phyloP scores from a whole-genome alignment of 306 rosid species.

The Mimosa bimucronata region DNA sequence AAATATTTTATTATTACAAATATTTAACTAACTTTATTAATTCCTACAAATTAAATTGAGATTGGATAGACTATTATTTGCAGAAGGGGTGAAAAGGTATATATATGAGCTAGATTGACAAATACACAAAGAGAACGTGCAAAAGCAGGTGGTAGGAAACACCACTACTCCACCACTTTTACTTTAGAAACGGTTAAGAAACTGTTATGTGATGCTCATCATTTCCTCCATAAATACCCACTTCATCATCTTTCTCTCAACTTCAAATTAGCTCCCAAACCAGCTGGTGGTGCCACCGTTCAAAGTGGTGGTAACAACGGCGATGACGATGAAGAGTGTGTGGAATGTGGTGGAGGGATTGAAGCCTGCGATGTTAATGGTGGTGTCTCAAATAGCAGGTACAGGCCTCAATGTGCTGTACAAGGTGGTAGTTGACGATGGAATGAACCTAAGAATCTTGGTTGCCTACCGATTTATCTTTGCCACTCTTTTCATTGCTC shows the following conservation, averaged over 20 bases:
- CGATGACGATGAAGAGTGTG: not conserved
- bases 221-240: not conserved
- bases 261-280: not conserved
- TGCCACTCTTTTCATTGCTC: slow-evolving; percentile 60
- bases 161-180: not conserved
- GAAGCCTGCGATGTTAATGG: slow-evolving; percentile 56
- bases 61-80: too few relatives aligned
- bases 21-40: too few relatives aligned
- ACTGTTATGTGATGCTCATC: not conserved
- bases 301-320: not conserved
- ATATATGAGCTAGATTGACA: too few relatives aligned
- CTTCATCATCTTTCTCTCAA: not conserved
- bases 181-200: not conserved
- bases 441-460: slow-evolving; percentile 58
- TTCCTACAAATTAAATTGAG: too few relatives aligned
- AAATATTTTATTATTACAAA: too few relatives aligned
- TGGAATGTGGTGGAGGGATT: slow-evolving; percentile 33
- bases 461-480: slow-evolving; percentile 69
- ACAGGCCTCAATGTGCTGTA: slow-evolving; percentile 58
- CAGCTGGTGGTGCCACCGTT: not conserved
- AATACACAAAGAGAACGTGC: too few relatives aligned
- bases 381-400: slow-evolving; percentile 44
- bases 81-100: too few relatives aligned
- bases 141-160: too few relatives aligned
- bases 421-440: slow-evolving; percentile 60